A percentile compares a stretch with the other conserved stretches of the same genome.
Conservation (phyloP, 768 basidiomycete genomes). For the Pleurotus citrinopileatus region DNA sequence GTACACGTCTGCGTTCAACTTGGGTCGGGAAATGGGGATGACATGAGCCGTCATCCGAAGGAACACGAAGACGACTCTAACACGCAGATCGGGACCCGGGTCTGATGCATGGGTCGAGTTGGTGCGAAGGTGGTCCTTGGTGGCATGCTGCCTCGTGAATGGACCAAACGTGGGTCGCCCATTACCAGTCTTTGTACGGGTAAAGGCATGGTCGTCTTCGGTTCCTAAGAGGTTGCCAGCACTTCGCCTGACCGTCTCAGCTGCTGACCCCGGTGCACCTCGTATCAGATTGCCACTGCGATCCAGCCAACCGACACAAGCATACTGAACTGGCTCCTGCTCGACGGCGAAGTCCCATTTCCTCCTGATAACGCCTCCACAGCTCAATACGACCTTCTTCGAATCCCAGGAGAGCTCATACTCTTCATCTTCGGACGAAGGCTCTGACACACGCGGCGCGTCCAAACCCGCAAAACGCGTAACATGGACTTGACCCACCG, state of each 20-base stretch:
- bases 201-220: neutral
- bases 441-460: neutral
- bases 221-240: neutral
- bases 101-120: slow-evolving; percentile 37
- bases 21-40: slow-evolving; percentile 36
- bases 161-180: slow-evolving; percentile 53
- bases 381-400: slow-evolving; percentile 57
- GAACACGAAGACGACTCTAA: slow-evolving; percentile 73
- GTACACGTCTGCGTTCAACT: neutral
- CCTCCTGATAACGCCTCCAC: slow-evolving; percentile 65
- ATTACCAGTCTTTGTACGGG: neutral
- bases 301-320: slow-evolving; percentile 73
- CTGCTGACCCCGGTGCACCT: neutral
- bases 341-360: slow-evolving; percentile 77
- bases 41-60: slow-evolving; percentile 72
- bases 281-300: neutral
- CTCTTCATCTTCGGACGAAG: slow-evolving; percentile 29
- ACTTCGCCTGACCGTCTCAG: neutral
- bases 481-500: neutral
- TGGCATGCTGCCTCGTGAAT: slow-evolving; percentile 31
- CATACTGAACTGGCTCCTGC: slow-evolving; percentile 72
- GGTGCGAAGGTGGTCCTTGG: slow-evolving; percentile 12
- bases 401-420: slow-evolving; percentile 73
- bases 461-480: neutral
- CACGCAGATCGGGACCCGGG: slow-evolving; percentile 35